These are phyloP conservation scores for Hyaloscypha variabilis DNA, from an alignment of 495 filamentous ascomycete genomes.

Conservation along the genomic window DNA sequence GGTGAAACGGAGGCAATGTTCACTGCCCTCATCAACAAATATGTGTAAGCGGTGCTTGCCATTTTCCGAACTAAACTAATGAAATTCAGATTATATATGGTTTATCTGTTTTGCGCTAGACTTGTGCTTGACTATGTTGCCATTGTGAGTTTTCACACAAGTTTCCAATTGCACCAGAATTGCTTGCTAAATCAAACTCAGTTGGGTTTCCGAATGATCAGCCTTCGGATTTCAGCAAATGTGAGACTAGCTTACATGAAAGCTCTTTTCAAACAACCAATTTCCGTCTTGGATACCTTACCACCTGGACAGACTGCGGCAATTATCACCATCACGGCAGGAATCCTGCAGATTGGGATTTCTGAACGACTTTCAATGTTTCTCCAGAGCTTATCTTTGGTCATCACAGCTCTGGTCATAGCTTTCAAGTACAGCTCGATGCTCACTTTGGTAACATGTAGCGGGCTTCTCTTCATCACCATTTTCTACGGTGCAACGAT, in stretches of 20 bases:
- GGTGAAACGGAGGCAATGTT: no score
- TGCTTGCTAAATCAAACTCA: no score
- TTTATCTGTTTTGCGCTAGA: no score
- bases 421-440: conserved; percentile 51
- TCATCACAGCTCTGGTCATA: conserved; percentile 63
- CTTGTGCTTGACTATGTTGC: no score
- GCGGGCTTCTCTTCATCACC: conserved; percentile 52
- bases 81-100: no score
- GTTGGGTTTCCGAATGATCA: conserved; percentile 58
- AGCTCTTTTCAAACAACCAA: conserved; percentile 59
- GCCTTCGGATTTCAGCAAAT: conserved; percentile 61
- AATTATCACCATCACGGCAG: conserved; percentile 55
- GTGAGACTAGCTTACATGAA: conserved; percentile 60
- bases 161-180: no score
- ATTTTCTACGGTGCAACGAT: conserved; percentile 66
- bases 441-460: conserved; percentile 48
- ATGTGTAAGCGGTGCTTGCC: no score
- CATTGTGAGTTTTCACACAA: no score
- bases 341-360: conserved; percentile 59
- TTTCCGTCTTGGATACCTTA: conserved; percentile 57
- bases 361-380: no score
- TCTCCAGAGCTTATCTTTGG: conserved; percentile 59
- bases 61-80: no score
- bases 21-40: no score
- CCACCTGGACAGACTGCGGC: conserved; percentile 57